Conservation (phyloP, 2,329 filamentous ascomycete species). For the Mycosphaerella arachidis region DNA sequence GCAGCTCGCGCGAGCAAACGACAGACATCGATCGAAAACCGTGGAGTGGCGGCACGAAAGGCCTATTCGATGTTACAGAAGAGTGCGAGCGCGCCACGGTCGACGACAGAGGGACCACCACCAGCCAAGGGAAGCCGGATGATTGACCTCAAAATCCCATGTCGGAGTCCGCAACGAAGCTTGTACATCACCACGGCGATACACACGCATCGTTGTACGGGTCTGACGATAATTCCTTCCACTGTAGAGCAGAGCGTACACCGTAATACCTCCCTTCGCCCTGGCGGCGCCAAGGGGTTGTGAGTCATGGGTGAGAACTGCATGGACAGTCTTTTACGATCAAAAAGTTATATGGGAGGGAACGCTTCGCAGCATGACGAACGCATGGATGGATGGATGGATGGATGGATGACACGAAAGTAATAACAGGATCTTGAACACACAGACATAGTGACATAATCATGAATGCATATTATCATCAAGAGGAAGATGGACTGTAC, state of each 20-base stretch:
- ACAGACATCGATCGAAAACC: no score
- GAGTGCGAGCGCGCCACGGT: background rate
- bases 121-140: background rate
- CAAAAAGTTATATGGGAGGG: background rate
- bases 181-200: background rate
- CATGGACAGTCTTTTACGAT: background rate
- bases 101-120: background rate
- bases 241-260: no score
- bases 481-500: background rate
- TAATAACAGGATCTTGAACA: background rate
- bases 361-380: background rate
- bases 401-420: background rate
- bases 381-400: background rate
- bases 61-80: background rate
- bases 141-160: background rate
- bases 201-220: background rate
- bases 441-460: background rate
- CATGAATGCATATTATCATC: background rate
- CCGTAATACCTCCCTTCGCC: background rate
- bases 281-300: background rate
- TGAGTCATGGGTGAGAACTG: background rate
- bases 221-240: background rate
- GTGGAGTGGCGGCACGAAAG: no score
- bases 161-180: background rate
- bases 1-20: no score